phyloP scores from a whole-genome alignment of 2,329 filamentous ascomycete genomes.

The Fusarium albosuccineum region DNA sequence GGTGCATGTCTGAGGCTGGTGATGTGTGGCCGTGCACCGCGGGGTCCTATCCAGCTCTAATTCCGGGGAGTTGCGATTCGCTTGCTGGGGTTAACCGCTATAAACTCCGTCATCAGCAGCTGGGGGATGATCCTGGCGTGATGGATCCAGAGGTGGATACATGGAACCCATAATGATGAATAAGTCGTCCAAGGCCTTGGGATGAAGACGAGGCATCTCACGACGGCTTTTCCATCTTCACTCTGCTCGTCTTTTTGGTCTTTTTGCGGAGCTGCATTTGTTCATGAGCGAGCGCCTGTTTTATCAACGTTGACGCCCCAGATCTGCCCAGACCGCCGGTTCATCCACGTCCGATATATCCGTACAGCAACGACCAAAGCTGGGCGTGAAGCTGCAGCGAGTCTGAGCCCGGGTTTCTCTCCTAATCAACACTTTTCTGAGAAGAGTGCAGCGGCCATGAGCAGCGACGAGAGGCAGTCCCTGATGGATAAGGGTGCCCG shows the following conservation, averaged over 20 bases:
- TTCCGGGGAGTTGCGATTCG: background rate
- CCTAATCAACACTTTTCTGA: conserved; percentile 2
- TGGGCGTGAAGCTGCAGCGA: conserved; percentile 7
- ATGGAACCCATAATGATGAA: conserved; percentile 16
- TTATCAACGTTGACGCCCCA: background rate
- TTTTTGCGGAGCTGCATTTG: background rate
- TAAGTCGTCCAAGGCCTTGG: background rate
- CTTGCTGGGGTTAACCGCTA: conserved; percentile 7
- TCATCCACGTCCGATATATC: conserved; percentile 1
- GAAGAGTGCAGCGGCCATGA: conserved; percentile 17
- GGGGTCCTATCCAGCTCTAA: background rate
- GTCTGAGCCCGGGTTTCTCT: background rate
- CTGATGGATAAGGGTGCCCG: conserved; percentile 24
- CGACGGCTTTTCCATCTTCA: conserved; percentile 3
- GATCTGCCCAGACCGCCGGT: conserved; percentile 3
- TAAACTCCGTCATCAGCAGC: conserved; percentile 11
- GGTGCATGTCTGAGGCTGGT: background rate
- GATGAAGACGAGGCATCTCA: conserved; percentile 28
- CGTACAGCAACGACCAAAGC: background rate
- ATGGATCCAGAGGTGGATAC: background rate
- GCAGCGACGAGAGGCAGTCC: conserved; percentile 20
- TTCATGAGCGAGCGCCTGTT: conserved; percentile 3
- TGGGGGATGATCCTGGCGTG: background rate
- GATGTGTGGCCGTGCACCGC: background rate
- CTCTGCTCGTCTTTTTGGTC: conserved; percentile 6